Conservation (phyloP, 805 yeast species). For the Saturnispora besseyi region DNA sequence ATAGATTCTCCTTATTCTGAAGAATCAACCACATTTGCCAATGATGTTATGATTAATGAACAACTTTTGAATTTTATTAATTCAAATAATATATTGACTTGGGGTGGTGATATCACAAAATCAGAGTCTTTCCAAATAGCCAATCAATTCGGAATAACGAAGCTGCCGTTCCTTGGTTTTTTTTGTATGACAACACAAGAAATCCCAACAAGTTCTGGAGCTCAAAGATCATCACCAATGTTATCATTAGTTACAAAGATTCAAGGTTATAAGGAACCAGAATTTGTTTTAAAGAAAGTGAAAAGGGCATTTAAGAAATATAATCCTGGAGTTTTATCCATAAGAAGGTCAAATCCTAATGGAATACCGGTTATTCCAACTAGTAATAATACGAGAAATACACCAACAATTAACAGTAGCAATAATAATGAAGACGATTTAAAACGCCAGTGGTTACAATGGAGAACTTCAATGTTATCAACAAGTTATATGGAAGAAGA, state of each 20-base stretch:
- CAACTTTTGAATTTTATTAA: slow-evolving; percentile 39
- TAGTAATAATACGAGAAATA: background rate
- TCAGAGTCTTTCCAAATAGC: slow-evolving; percentile 82
- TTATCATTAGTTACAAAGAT: slow-evolving; percentile 52
- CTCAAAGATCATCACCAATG: slow-evolving; percentile 43
- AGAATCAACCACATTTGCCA: slow-evolving; percentile 43
- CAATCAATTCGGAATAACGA: slow-evolving; percentile 58
- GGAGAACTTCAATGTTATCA: slow-evolving; percentile 32
- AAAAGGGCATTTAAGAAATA: slow-evolving; percentile 36
- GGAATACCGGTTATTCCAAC: background rate
- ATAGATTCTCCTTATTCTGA: slow-evolving; percentile 69
- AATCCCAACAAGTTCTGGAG: slow-evolving; percentile 48
- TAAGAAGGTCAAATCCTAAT: slow-evolving; percentile 33
- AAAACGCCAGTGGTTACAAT: slow-evolving; percentile 34
- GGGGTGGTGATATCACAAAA: slow-evolving; percentile 84
- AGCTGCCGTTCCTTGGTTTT: slow-evolving; percentile 76
- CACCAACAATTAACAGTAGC: background rate
- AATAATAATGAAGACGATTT: slow-evolving; percentile 31
- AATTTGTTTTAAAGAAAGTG: slow-evolving; percentile 32
- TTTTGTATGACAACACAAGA: slow-evolving; percentile 55
- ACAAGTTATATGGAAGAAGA: slow-evolving; percentile 18
- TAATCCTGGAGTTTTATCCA: slow-evolving; percentile 48
- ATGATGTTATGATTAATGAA: slow-evolving; percentile 44
- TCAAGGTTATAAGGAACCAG: slow-evolving; percentile 47
- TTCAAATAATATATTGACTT: slow-evolving; percentile 49